Evolutionary conservation across 768 basidiomycete species (phyloP), one percentile per base, ranked within the genome.

Genomic region (Mycena alexandri): DNA sequence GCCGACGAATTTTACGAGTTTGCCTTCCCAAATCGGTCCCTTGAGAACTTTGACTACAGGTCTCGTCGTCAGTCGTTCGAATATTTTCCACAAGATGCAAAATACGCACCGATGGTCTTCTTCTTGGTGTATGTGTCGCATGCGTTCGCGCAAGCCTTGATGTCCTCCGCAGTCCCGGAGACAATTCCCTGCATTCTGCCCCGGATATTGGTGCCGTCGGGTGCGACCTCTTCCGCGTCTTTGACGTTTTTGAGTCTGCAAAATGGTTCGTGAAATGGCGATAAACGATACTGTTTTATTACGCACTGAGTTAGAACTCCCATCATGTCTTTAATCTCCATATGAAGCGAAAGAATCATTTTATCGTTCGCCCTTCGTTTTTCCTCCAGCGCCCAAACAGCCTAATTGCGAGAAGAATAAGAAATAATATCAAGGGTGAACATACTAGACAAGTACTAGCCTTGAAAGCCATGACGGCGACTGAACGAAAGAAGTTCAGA

Each of bases 301-400:
- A 29, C 54, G 76, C 10, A 83, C 82, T 80, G 77, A 1, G 79
- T 57, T 5, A 81, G 69, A 12, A 75, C 74, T 2, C 58, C 54
- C 77, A 82, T 79, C 79, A 80, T 83, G 36, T 82, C 78, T 44
- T 70, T 75, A 79, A 83, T 83, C 65, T 79, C 78, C 16, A 77
- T 48, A 71, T 79, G 76, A 14, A 83, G 73, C 0, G 75, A 54
- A 8, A 77, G 67, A 29, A 83, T 75, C 63, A 77, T 78, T 63
- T 75, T 79, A 53, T 83, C 81, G 48, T 83, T 83, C 11, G 80
- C 80, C 5, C 79, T 74, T n/a, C 81, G 75, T 42, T 80, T 82
- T 57, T 74, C 57, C 43, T 81, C 82, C 47, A 83, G 75, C 17
- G 79, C 78, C 67, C 79, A 78, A 10, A 79, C 79, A 6, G 81